Percentiles rank a stretch among this genome's conserved stretches.
Evolutionary conservation across 2,329 filamentous ascomycete species (phyloP).

Genomic region (Verticillium tricorpus): DNA sequence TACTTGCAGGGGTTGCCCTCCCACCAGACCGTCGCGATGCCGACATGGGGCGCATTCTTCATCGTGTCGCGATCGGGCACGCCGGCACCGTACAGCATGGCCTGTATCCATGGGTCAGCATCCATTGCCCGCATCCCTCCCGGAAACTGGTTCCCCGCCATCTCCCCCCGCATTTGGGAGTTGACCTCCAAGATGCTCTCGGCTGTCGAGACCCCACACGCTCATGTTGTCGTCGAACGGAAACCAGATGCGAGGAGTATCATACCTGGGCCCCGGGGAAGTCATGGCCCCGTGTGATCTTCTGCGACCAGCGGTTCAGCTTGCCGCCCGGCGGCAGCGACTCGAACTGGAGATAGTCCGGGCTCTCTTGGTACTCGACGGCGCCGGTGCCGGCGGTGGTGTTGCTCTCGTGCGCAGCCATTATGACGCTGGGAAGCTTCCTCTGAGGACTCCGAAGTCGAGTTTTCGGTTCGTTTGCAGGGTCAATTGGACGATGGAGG

Average conservation of each 20-base stretch:
- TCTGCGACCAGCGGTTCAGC: conserved; percentile 83
- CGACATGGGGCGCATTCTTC: conserved; percentile 87
- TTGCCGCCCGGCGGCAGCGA: conserved; percentile 45
- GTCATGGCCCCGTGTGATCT: conserved; percentile 79
- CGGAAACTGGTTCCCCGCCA: not conserved
- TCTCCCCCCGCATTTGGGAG: conserved; percentile 6
- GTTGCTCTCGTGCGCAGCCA: not conserved
- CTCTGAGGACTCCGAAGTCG: too few species aligned
- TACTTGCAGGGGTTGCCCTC: conserved; percentile 96
- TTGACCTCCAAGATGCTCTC: not conserved
- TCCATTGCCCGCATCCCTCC: not conserved
- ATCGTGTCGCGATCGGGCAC: conserved; percentile 79
- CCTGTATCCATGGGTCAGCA: conserved; percentile 40
- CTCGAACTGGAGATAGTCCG: conserved; percentile 50
- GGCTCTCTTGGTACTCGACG: conserved; percentile 34
- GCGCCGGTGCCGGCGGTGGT: not conserved
- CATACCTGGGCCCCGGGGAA: conserved; percentile 83
- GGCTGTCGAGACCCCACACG: not conserved
- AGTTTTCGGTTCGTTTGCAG: too few species aligned
- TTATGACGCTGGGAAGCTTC: not conserved
- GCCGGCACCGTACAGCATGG: conserved; percentile 92
- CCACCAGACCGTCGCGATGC: conserved; percentile 93
- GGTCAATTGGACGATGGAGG: too few species aligned
- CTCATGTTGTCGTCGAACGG: not conserved
- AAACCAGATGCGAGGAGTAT: not conserved